Percentiles rank a stretch among this genome's conserved stretches.
Conservation (phyloP, 257 asterid genomes). For the Lycium barbarum region DNA sequence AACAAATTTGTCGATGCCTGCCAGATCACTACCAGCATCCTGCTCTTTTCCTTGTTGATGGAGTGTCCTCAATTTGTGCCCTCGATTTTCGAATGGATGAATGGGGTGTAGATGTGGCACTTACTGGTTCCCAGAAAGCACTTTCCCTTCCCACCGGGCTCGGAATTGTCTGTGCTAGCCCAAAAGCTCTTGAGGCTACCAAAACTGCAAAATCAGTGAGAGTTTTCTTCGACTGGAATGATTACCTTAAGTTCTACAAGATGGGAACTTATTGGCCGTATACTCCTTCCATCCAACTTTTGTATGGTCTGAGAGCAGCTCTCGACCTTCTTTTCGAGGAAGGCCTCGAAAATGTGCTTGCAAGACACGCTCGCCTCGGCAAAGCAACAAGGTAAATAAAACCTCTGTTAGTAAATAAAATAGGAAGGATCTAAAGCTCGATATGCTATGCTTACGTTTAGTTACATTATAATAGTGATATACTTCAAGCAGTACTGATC, state of each 20-base stretch:
- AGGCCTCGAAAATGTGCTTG: constrained; percentile 91
- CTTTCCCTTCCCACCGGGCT: constrained; percentile 95
- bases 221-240: constrained; percentile 97
- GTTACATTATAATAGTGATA: too few species aligned
- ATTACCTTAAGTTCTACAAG: constrained; percentile 90
- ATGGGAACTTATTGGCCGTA: constrained; percentile 98
- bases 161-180: constrained; percentile 96
- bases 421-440: background rate
- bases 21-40: constrained; percentile 95
- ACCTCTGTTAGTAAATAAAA: background rate
- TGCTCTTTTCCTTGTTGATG: constrained; percentile 90
- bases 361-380: constrained; percentile 85
- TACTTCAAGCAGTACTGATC: too few species aligned
- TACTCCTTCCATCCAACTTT: constrained; percentile 96
- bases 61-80: constrained; percentile 97
- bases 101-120: constrained; percentile 97
- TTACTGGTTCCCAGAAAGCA: constrained; percentile 97
- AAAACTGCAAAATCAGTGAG: constrained; percentile 88
- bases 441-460: background rate
- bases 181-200: constrained; percentile 89
- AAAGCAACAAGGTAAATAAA: constrained; percentile 81
- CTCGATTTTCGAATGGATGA: constrained; percentile 99
- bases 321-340: constrained; percentile 94
- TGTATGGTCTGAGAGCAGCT: constrained; percentile 87
- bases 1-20: background rate